These are phyloP conservation scores for Gomphus sp. DNA, from an alignment of 1,284 basidiomycete genomes.

Conservation along the genomic window DNA sequence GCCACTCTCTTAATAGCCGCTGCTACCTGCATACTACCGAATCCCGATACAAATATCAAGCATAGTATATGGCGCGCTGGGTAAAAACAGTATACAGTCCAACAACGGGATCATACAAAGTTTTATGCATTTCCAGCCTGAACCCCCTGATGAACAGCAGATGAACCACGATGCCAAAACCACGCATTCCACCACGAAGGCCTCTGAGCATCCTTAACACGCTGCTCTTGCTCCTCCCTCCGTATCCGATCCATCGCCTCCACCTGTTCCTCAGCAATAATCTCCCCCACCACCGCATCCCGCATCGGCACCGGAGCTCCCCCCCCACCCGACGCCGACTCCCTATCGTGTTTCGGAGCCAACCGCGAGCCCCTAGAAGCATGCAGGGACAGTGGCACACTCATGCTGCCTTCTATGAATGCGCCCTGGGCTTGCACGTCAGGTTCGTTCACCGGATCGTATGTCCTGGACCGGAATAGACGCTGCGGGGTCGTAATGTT, in stretches of 20 bases:
- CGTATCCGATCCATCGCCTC: neutral
- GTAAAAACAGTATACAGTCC: neutral
- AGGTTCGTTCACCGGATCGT: conserved; percentile 3
- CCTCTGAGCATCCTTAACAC: neutral
- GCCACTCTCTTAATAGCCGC: no score
- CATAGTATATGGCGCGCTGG: neutral
- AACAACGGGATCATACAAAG: no score
- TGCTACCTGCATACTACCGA: no score
- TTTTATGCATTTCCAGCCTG: neutral
- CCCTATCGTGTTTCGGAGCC: neutral
- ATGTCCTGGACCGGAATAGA: neutral
- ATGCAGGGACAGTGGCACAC: neutral
- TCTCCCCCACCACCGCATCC: conserved; percentile 3
- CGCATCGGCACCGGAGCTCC: neutral
- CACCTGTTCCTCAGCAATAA: neutral
- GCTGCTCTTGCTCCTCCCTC: neutral
- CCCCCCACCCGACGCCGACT: no score
- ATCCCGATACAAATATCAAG: no score
- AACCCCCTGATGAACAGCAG: neutral
- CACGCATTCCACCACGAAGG: neutral
- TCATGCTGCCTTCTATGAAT: neutral
- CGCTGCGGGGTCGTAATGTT: neutral
- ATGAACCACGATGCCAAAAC: neutral
- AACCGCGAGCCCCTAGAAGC: neutral
- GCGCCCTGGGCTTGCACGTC: conserved; percentile 3